Base-by-base conservation (phyloP, 2,329 filamentous ascomycete genomes). In the Sclerotinia subarctica region DNA sequence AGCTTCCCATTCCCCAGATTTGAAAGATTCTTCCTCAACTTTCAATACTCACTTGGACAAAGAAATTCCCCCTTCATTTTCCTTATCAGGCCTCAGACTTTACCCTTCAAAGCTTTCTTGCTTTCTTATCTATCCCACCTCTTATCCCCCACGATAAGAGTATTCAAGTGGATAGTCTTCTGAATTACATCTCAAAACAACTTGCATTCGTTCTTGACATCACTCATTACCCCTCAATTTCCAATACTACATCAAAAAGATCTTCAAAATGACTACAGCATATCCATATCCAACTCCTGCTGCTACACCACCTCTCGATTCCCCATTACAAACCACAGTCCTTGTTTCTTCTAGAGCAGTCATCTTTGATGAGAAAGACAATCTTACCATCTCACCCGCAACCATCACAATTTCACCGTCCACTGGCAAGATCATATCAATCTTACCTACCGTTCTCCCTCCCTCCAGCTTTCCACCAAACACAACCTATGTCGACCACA, bases 331-430 rank as follows among this genome's bases (percentile, higher is more conserved):
- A 24, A 85, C 94, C 74, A 88, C 87, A 54, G 92, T 97, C 69
- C 84, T 98, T 68, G 90, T 90, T 68, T 98, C 95, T 1, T 91
- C 90, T 35, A 87, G 94, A 74, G 92, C 92, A 68, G 88, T 98
- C 63, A 83, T 98, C 74, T 90, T 90, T 57, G 88, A 90, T 68
- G 84, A 87, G 54, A 84, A 88, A 71, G 81, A 87, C 73, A 82
- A 82, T 32, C 82, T 89, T 46, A 67, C 84, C 35, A 80, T 97
- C 57, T 93, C 90, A 3, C 89, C 93, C 26, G 94, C 93, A 69
- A 97, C 94, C 17, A 88, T 99, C 69, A 84, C 90, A 67, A 82
- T 97, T 73, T 96, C 92, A 2, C 86, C 87, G 8, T 78, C 78
- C 53, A 94, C 92, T 0, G 95, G 95, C 76, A 97, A 94, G 81